Percentiles rank a stretch among this genome's conserved stretches.
phyloP scores from a whole-genome alignment of 2,329 filamentous ascomycete genomes.

The Epichloe hybrida region DNA sequence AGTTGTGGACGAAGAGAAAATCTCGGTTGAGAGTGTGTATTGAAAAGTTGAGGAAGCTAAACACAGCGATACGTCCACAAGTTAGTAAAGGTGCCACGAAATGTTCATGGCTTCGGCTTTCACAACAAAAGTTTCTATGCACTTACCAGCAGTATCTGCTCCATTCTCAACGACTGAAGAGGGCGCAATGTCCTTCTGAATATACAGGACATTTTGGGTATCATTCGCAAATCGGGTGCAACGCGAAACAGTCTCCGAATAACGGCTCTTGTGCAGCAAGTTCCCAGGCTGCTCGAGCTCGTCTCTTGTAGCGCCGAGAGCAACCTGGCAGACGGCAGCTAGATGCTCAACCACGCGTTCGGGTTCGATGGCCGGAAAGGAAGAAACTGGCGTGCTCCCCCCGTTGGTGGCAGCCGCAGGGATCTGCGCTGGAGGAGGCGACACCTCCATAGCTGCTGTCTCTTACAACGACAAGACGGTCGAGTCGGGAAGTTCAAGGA shows the following conservation, averaged over 20 bases:
- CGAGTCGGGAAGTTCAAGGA: neutral
- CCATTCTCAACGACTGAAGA: conserved; percentile 39
- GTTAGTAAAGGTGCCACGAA: neutral
- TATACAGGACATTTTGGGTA: conserved; percentile 75
- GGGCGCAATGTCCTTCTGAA: conserved; percentile 65
- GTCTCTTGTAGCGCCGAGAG: conserved; percentile 58
- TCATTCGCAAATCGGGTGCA: conserved; percentile 85
- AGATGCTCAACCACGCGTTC: conserved; percentile 58
- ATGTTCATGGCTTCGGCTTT: neutral
- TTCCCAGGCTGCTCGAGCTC: conserved; percentile 75
- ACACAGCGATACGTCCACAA: conserved; percentile 5
- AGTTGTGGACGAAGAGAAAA: conserved; percentile 67
- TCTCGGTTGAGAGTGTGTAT: conserved; percentile 71
- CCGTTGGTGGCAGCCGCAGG: conserved; percentile 26
- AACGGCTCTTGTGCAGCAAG: conserved; percentile 59
- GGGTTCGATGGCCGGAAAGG: conserved; percentile 51
- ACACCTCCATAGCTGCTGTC: conserved; percentile 37
- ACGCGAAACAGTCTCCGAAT: conserved; percentile 70
- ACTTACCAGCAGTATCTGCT: conserved; percentile 30
- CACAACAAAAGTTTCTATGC: neutral
- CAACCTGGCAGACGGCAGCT: conserved; percentile 54
- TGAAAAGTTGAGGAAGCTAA: conserved; percentile 43
- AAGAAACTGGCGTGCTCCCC: conserved; percentile 26
- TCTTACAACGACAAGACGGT: conserved; percentile 2
- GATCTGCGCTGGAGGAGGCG: conserved; percentile 29